Evolutionary conservation across 306 rosid genomes (phyloP).

Genomic region (Echinosophora koreensis): DNA sequence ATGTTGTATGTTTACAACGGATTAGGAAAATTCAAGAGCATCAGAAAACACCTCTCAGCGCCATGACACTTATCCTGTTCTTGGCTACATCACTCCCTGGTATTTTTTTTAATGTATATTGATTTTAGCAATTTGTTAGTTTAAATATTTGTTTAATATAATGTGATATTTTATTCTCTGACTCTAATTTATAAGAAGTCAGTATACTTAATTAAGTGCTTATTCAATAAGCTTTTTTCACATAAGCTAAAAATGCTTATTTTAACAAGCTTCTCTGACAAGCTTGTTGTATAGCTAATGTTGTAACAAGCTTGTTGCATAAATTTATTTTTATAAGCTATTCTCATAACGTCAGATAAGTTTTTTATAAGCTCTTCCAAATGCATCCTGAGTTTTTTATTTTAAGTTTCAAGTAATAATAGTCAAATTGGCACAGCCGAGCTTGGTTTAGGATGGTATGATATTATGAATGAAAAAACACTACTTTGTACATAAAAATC

Average conservation of each 20-base stretch:
- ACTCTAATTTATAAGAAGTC: not conserved
- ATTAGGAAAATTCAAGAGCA: constrained; percentile 73
- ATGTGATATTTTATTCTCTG: constrained; percentile 1
- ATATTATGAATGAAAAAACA: constrained; percentile 21
- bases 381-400: not conserved
- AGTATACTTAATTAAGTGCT: too few relatives aligned
- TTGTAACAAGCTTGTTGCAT: too few relatives aligned
- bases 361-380: too few relatives aligned
- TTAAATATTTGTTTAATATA: not conserved
- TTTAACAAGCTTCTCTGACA: too few relatives aligned
- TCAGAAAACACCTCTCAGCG: constrained; percentile 65
- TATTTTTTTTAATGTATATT: constrained; percentile 46
- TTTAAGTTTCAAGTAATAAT: not conserved
- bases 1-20: constrained; percentile 27
- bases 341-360: too few relatives aligned
- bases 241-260: too few relatives aligned
- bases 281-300: too few relatives aligned
- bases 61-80: constrained; percentile 72
- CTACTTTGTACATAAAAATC: not conserved
- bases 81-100: constrained; percentile 98
- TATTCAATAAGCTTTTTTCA: too few relatives aligned
- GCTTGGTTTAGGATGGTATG: constrained; percentile 6
- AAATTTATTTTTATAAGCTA: too few relatives aligned
- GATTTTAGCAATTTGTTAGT: not conserved
- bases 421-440: not conserved